Conservation (phyloP, 2,329 filamentous ascomycete genomes). For the Xylaria sp. region DNA sequence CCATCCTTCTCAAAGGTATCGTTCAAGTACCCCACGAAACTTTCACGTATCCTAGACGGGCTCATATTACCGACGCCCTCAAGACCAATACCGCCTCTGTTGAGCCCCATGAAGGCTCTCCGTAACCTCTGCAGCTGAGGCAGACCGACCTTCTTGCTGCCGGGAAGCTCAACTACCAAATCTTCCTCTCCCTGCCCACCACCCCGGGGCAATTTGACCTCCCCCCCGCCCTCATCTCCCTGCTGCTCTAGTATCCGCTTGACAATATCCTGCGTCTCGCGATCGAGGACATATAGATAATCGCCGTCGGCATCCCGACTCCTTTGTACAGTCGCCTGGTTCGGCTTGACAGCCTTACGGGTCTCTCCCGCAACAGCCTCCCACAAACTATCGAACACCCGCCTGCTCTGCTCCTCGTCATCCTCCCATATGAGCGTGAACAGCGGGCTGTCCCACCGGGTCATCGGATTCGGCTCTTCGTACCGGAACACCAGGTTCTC, state of each 20-base stretch:
- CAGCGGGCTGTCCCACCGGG: slow-evolving; percentile 83
- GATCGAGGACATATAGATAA: slow-evolving; percentile 83
- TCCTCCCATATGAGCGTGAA: slow-evolving; percentile 85
- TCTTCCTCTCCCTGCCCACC: slow-evolving; percentile 55
- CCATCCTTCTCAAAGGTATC: slow-evolving; percentile 70
- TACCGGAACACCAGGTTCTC: slow-evolving; percentile 85
- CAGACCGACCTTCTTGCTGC: slow-evolving; percentile 71
- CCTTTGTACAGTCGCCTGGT: slow-evolving; percentile 77
- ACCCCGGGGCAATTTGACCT: slow-evolving; percentile 62
- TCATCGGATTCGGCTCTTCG: slow-evolving; percentile 88
- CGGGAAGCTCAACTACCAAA: slow-evolving; percentile 72
- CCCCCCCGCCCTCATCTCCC: slow-evolving; percentile 71
- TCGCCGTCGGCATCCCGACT: slow-evolving; percentile 73
- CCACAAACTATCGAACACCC: slow-evolving; percentile 76
- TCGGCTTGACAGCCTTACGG: slow-evolving; percentile 74
- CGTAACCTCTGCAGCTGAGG: slow-evolving; percentile 82
- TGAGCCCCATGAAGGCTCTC: slow-evolving; percentile 80
- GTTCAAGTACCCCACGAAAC: slow-evolving; percentile 75
- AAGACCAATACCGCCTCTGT: slow-evolving; percentile 73
- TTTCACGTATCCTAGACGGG: slow-evolving; percentile 67
- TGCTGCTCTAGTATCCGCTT: slow-evolving; percentile 75
- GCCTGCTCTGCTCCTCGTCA: slow-evolving; percentile 65
- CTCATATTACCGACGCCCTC: slow-evolving; percentile 66
- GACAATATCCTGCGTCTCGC: slow-evolving; percentile 80
- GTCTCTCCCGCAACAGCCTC: slow-evolving; percentile 74